Evolutionary conservation across 805 yeast species (phyloP).

Genomic region (Metschnikowia cubensis): DNA sequence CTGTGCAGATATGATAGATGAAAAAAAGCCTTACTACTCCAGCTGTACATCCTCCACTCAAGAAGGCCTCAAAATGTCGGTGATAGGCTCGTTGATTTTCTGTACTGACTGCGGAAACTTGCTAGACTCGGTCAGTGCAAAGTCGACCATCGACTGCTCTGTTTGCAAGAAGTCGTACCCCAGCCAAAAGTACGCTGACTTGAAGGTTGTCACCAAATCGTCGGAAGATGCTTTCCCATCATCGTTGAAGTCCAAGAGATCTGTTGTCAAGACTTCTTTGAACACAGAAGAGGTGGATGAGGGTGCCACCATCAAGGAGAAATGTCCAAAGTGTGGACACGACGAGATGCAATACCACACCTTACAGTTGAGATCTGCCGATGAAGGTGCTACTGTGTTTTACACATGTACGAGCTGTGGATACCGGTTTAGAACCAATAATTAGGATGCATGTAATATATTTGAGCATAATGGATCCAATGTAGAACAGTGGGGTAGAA

Average conservation of each 20-base stretch:
- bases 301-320: slow-evolving; percentile 96
- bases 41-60: background rate
- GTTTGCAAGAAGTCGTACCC: slow-evolving; percentile 44
- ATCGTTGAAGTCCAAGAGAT: slow-evolving; percentile 68
- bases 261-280: slow-evolving; percentile 84
- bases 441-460: slow-evolving; percentile 34
- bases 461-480: background rate
- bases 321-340: slow-evolving; percentile 97
- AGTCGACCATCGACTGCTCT: slow-evolving; percentile 52
- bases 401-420: slow-evolving; percentile 94
- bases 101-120: slow-evolving; percentile 92
- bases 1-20: background rate
- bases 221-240: slow-evolving; percentile 95
- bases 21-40: slow-evolving; percentile 4
- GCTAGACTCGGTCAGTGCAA: slow-evolving; percentile 60
- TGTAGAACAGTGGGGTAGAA: background rate
- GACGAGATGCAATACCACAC: slow-evolving; percentile 99
- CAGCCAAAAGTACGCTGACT: slow-evolving; percentile 58
- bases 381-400: slow-evolving; percentile 99
- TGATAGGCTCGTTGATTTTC: slow-evolving; percentile 90
- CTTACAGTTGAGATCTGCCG: slow-evolving; percentile 93
- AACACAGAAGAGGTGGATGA: slow-evolving; percentile 77
- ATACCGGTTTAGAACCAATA: slow-evolving; percentile 90
- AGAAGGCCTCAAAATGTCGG: slow-evolving; percentile 61
- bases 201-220: slow-evolving; percentile 83